A percentile compares a stretch with the other conserved stretches of the same genome.
phyloP scores from a whole-genome alignment of 441 rosid genomes.

The Bruguiera hainesii region DNA sequence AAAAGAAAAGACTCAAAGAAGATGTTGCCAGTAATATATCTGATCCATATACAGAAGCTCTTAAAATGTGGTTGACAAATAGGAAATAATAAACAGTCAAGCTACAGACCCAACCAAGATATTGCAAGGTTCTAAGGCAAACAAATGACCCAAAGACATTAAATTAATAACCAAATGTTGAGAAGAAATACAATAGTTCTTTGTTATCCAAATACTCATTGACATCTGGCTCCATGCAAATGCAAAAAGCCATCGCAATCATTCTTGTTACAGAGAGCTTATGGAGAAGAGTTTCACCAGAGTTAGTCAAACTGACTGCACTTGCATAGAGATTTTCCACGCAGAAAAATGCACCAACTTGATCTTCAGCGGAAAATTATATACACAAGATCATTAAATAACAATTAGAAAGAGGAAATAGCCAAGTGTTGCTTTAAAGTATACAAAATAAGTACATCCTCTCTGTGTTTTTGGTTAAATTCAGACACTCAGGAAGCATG shows the following conservation, averaged over 20 bases:
- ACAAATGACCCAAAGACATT: not conserved
- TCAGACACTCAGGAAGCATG: constrained; percentile 22
- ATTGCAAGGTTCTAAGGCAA: not conserved
- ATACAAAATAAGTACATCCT: constrained; percentile 32
- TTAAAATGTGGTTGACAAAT: not conserved
- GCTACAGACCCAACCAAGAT: not conserved
- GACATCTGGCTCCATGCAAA: not conserved
- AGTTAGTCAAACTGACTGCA: too few species aligned
- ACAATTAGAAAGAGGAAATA: constrained; percentile 16
- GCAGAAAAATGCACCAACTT: not conserved
- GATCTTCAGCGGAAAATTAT: not conserved
- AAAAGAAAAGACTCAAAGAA: not conserved
- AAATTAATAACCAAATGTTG: not conserved
- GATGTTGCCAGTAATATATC: not conserved
- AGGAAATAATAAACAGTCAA: not conserved
- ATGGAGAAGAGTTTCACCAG: too few species aligned
- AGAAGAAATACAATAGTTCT: not conserved
- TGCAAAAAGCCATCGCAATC: too few species aligned
- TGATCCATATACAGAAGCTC: not conserved
- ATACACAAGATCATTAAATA: constrained; percentile 13
- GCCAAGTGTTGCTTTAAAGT: constrained; percentile 26
- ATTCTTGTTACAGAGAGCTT: too few species aligned
- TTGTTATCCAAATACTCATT: not conserved
- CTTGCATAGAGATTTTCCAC: not conserved
- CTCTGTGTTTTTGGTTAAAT: constrained; percentile 29